Evolutionary conservation across 345 rosid genomes (phyloP).

Genomic region (Rhodamnia argentea): DNA sequence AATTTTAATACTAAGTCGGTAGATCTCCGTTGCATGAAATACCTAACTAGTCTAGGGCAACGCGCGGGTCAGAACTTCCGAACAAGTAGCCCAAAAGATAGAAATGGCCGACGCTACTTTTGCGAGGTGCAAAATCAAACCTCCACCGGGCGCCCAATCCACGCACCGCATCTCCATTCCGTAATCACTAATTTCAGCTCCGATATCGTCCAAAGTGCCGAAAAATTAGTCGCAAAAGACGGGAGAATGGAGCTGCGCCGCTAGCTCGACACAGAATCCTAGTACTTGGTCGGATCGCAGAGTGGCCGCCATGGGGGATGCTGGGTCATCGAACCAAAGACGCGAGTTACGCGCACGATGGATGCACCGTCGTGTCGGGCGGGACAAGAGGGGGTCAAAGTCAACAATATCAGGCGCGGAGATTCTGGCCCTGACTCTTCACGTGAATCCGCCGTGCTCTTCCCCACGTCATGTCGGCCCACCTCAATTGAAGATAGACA

Average conservation of each 20-base stretch:
- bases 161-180: background rate
- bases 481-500: background rate
- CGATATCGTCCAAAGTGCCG: background rate
- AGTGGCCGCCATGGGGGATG: background rate
- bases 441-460: background rate
- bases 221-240: background rate
- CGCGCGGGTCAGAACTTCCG: accelerated
- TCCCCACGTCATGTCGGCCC: background rate
- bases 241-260: background rate
- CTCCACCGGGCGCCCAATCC: background rate
- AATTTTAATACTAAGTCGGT: background rate
- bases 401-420: background rate
- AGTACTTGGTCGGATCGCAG: background rate
- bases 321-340: background rate
- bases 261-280: background rate
- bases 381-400: background rate
- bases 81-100: background rate
- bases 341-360: background rate
- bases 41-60: background rate
- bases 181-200: background rate
- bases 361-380: background rate
- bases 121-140: background rate
- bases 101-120: too few species aligned
- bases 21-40: background rate
- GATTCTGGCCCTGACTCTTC: background rate